Conservation (phyloP, 2,329 filamentous ascomycete species). For the Aspergillus vadensis region DNA sequence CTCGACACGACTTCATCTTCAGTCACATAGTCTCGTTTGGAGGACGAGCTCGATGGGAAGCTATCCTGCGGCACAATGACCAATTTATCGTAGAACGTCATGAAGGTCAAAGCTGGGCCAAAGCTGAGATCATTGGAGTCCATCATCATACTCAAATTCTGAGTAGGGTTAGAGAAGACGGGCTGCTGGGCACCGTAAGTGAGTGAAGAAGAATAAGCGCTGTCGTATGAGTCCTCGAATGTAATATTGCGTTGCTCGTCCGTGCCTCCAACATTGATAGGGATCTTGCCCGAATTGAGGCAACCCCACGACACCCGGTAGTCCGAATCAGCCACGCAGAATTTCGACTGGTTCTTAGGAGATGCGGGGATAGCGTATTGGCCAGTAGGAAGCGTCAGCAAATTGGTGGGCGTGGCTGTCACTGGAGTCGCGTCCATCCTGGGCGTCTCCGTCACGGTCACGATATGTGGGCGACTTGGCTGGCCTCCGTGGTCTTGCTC, state of each 20-base stretch:
- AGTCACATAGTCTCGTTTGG: slow-evolving; percentile 31
- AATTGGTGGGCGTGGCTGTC: slow-evolving; percentile 45
- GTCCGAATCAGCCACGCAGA: slow-evolving; percentile 51
- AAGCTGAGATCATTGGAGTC: slow-evolving; percentile 59
- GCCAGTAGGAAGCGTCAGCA: slow-evolving; percentile 54
- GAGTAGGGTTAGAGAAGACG: slow-evolving; percentile 43
- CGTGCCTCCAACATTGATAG: slow-evolving; percentile 34
- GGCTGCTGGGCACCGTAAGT: slow-evolving; percentile 66
- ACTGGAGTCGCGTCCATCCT: slow-evolving; percentile 55
- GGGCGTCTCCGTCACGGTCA: slow-evolving; percentile 53
- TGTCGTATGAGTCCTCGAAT: slow-evolving; percentile 35
- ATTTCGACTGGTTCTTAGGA: slow-evolving; percentile 50
- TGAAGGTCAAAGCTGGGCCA: slow-evolving; percentile 67
- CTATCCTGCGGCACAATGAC: slow-evolving; percentile 54
- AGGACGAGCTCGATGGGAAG: slow-evolving; percentile 31
- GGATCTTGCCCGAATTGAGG: slow-evolving; percentile 36
- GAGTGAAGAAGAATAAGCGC: slow-evolving; percentile 44
- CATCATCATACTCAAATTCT: slow-evolving; percentile 56
- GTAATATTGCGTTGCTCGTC: slow-evolving; percentile 34
- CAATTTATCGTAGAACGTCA: slow-evolving; percentile 64
- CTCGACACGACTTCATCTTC: slow-evolving; percentile 28
- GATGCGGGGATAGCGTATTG: slow-evolving; percentile 52
- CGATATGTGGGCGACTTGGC: slow-evolving; percentile 31
- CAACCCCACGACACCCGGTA: slow-evolving; percentile 57
- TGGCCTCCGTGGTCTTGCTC: slow-evolving; percentile 28